Evolutionary conservation across 257 asterid species (phyloP).

Genomic region (Solanum pinnatisectum): DNA sequence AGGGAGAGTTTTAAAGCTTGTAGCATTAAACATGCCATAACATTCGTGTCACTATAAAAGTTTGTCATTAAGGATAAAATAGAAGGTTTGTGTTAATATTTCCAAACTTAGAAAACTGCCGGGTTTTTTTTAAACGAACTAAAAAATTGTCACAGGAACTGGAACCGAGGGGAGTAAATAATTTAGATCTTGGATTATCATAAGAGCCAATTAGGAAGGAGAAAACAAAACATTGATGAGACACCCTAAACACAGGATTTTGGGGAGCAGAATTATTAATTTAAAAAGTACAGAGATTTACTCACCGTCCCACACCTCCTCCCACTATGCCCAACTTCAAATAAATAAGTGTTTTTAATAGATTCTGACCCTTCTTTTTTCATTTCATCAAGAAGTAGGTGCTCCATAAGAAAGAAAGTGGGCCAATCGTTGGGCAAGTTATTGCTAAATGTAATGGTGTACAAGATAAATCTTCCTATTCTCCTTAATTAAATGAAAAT

Average conservation of each 20-base stretch:
- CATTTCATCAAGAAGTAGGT: background rate
- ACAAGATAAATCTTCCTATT: background rate
- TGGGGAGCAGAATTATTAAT: background rate
- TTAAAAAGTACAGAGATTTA: background rate
- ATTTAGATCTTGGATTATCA: background rate
- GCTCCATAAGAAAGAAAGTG: background rate
- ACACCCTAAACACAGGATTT: background rate
- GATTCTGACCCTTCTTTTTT: background rate
- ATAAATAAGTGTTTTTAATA: background rate
- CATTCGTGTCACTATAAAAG: background rate
- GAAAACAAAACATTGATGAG: background rate
- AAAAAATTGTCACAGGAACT: background rate
- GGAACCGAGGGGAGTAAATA: background rate
- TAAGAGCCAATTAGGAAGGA: background rate
- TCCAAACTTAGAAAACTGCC: background rate
- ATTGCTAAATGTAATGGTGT: background rate
- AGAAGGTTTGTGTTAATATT: background rate
- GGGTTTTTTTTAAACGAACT: background rate
- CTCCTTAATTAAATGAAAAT: background rate
- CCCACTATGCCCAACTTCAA: background rate
- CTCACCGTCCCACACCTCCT: background rate
- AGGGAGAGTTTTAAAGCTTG: background rate
- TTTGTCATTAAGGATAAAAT: background rate
- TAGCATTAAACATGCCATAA: background rate
- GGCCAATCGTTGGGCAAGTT: background rate